A percentile compares a stretch with the other conserved stretches of the same genome.
phyloP scores from a whole-genome alignment of 495 filamentous ascomycete species.

The Xylona heveae region DNA sequence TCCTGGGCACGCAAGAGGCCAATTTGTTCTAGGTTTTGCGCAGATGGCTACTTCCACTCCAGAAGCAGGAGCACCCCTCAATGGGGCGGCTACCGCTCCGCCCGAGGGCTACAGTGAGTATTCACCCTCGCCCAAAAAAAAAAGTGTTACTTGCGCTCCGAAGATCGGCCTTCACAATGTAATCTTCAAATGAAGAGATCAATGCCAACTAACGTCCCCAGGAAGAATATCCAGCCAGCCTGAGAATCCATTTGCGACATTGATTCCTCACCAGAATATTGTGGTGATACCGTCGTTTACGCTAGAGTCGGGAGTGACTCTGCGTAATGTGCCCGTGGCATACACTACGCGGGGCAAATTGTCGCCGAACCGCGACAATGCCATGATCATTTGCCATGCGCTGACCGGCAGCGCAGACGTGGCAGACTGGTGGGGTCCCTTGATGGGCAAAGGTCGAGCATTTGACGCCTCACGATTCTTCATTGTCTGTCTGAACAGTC shows the following conservation, averaged over 20 bases:
- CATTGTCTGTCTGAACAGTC: conserved; percentile 83
- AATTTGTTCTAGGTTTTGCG: no score
- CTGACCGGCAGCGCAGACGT: conserved; percentile 93
- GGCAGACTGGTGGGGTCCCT: conserved; percentile 92
- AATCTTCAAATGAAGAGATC: no score
- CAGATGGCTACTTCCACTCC: no score
- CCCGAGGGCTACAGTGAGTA: no score
- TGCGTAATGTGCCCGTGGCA: conserved; percentile 78
- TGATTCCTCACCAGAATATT: conserved; percentile 75
- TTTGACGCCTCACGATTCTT: conserved; percentile 90
- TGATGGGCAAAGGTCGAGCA: conserved; percentile 76
- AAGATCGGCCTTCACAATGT: no score
- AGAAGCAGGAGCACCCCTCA: no score
- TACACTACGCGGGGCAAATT: conserved; percentile 74
- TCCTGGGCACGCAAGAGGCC: no score
- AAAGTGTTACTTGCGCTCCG: no score
- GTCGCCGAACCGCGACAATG: conserved; percentile 61
- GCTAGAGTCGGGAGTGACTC: conserved; percentile 75
- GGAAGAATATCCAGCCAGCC: conserved; percentile 44
- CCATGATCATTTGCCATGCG: conserved; percentile 91
- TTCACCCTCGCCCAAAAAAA: no score
- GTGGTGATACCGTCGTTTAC: conserved; percentile 75
- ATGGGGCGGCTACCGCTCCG: no score
- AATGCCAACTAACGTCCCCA: no score
- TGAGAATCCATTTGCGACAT: conserved; percentile 73